Percentiles rank a stretch among this genome's conserved stretches.
phyloP scores from a whole-genome alignment of 352 stramenopile species.

The Phytophthora multivora region DNA sequence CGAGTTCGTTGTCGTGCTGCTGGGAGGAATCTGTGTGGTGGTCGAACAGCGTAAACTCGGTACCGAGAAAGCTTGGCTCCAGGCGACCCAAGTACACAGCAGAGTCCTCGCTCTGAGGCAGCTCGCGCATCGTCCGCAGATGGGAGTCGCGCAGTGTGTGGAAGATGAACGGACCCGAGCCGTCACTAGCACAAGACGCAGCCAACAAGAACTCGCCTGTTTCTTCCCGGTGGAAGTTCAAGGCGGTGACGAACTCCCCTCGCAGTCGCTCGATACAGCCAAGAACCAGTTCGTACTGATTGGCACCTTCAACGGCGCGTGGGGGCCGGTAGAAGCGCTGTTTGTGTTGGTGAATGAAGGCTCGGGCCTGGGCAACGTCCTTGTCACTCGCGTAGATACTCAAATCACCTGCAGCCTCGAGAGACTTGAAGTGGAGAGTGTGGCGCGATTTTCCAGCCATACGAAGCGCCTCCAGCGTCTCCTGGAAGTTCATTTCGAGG shows the following conservation, averaged over 20 bases:
- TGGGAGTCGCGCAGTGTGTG: constrained; percentile 84
- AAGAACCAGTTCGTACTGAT: constrained; percentile 49
- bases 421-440: constrained; percentile 78
- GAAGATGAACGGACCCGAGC: constrained; percentile 76
- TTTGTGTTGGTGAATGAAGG: constrained; percentile 84
- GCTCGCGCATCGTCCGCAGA: constrained; percentile 66
- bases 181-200: constrained; percentile 73
- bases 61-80: constrained; percentile 81
- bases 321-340: constrained; percentile 67
- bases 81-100: constrained; percentile 84
- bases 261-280: constrained; percentile 74
- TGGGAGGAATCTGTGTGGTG: constrained; percentile 52
- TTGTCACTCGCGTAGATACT: constrained; percentile 67
- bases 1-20: constrained; percentile 67
- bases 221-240: constrained; percentile 85
- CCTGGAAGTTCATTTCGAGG: constrained; percentile 68
- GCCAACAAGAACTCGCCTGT: constrained; percentile 81
- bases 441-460: constrained; percentile 46
- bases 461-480: constrained; percentile 55
- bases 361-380: constrained; percentile 68
- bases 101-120: constrained; percentile 78
- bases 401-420: constrained; percentile 65
- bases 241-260: constrained; percentile 80
- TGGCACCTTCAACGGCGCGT: neutral
- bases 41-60: constrained; percentile 84